Evolutionary conservation across 208 protist genomes (phyloP).

Genomic region (Crithidia fasciculata): DNA sequence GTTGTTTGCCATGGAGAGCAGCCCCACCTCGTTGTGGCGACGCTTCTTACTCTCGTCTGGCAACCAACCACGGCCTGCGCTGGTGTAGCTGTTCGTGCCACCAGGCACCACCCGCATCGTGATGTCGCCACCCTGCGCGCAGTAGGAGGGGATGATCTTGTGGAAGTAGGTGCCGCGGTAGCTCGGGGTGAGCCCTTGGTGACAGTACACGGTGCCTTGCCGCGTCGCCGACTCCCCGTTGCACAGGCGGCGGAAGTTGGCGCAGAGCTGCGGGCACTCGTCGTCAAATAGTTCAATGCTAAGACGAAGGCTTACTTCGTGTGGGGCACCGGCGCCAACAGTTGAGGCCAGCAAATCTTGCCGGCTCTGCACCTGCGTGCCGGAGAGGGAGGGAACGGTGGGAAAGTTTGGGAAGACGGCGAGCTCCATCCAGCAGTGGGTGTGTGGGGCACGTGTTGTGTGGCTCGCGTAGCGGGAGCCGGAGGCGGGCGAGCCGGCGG

Average conservation of each 20-base stretch:
- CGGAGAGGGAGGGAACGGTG: constrained; percentile 69
- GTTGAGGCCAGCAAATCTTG: constrained; percentile 56
- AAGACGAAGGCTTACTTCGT: constrained; percentile 37
- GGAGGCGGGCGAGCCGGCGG: constrained; percentile 44
- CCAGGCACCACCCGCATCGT: constrained; percentile 88
- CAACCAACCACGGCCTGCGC: constrained; percentile 86
- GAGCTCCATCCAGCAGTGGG: constrained; percentile 77
- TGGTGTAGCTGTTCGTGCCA: constrained; percentile 87
- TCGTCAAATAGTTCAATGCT: constrained; percentile 87
- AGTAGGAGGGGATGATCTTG: constrained; percentile 90
- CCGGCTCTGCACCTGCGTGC: constrained; percentile 54
- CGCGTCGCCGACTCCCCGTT: constrained; percentile 40
- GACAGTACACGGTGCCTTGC: constrained; percentile 56
- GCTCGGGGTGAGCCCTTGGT: constrained; percentile 68
- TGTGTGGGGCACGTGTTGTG: constrained; percentile 42
- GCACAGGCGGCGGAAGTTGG: constrained; percentile 82
- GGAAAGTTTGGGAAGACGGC: constrained; percentile 71
- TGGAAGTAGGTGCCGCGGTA: constrained; percentile 93
- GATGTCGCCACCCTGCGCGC: constrained; percentile 96
- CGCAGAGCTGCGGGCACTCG: constrained; percentile 76
- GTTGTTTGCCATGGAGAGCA: constrained; percentile 93
- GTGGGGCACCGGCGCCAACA: constrained; percentile 42
- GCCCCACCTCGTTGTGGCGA: constrained; percentile 82
- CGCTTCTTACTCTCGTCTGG: constrained; percentile 94
- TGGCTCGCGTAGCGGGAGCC: constrained; percentile 72